phyloP scores from a whole-genome alignment of 352 stramenopile species.

The Pythium chondricola region DNA sequence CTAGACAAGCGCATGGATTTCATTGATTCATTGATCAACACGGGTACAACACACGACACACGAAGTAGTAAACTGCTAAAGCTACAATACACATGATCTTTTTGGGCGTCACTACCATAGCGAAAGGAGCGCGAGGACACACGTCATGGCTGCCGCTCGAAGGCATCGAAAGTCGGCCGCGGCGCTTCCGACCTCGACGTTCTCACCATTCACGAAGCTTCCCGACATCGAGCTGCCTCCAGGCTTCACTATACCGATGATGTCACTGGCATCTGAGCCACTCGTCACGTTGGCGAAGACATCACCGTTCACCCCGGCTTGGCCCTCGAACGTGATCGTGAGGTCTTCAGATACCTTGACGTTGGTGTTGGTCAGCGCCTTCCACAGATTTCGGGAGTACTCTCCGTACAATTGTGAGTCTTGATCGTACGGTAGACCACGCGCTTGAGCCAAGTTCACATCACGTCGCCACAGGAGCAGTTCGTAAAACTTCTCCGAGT shows the following conservation, averaged over 20 bases:
- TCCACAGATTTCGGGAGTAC: constrained; percentile 28
- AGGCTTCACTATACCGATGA: constrained; percentile 21
- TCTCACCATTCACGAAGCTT: constrained; percentile 7
- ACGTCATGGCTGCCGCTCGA: too few species aligned
- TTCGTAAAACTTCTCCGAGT: constrained; percentile 36
- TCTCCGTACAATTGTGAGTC: constrained; percentile 40
- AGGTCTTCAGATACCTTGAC: constrained; percentile 33
- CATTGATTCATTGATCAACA: too few species aligned
- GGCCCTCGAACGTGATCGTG: constrained; percentile 37
- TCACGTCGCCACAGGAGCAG: constrained; percentile 52
- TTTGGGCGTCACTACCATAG: too few species aligned
- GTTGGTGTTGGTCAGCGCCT: constrained; percentile 22
- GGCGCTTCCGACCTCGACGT: not conserved
- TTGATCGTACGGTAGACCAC: constrained; percentile 35
- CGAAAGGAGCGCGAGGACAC: too few species aligned
- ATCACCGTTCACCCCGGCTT: constrained; percentile 6
- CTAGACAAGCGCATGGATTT: too few species aligned
- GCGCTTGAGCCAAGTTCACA: constrained; percentile 34
- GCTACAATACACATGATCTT: too few species aligned
- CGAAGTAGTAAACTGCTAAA: too few species aligned
- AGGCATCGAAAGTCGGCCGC: too few species aligned
- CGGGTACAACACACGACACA: too few species aligned
- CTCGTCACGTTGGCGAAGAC: constrained; percentile 21
- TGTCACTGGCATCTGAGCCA: constrained; percentile 8
- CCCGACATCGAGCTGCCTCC: constrained; percentile 1